A percentile compares a stretch with the other conserved stretches of the same genome.
These are phyloP conservation scores for Rhynchosporium graminicola DNA, from an alignment of 2,329 filamentous ascomycete species.

Conservation along the genomic window DNA sequence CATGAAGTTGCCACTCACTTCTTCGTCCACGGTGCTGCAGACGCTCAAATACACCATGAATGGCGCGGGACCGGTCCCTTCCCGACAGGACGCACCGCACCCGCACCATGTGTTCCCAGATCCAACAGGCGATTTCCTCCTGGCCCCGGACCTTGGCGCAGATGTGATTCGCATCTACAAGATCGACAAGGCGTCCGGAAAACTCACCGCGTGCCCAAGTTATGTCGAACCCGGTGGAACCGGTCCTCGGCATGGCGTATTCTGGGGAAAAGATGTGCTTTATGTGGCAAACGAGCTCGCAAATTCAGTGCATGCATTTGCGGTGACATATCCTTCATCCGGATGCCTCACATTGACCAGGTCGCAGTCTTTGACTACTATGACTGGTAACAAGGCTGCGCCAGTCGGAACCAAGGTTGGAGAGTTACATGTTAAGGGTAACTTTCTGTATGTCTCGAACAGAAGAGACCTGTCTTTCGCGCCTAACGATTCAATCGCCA, in stretches of 20 bases:
- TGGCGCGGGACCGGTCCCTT: conserved; percentile 33
- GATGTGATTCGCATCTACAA: conserved; percentile 51
- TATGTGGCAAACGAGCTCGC: conserved; percentile 50
- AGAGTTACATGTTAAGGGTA: conserved; percentile 54
- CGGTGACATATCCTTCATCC: conserved; percentile 41
- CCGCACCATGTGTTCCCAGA: conserved; percentile 55
- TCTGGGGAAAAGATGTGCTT: conserved; percentile 42
- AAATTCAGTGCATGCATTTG: conserved; percentile 44
- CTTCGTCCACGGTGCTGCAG: conserved; percentile 43
- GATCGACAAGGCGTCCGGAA: conserved; percentile 45
- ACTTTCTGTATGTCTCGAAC: conserved; percentile 62
- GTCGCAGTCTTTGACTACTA: conserved; percentile 50
- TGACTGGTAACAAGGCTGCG: conserved; percentile 46
- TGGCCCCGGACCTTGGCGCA: conserved; percentile 54
- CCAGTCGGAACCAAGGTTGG: conserved; percentile 53
- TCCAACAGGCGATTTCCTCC: conserved; percentile 49
- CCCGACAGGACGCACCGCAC: conserved; percentile 48
- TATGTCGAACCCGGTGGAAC: conserved; percentile 43
- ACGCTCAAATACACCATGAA: conserved; percentile 44
- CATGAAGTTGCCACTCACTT: conserved; percentile 30
- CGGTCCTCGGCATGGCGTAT: conserved; percentile 55
- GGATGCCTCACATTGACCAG: conserved; percentile 50
- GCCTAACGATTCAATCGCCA: conserved; percentile 49
- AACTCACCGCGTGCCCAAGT: conserved; percentile 43
- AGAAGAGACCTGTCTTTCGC: conserved; percentile 60